These are phyloP conservation scores for Camelina laxa DNA, from an alignment of 345 rosid species.

Conservation along the genomic window DNA sequence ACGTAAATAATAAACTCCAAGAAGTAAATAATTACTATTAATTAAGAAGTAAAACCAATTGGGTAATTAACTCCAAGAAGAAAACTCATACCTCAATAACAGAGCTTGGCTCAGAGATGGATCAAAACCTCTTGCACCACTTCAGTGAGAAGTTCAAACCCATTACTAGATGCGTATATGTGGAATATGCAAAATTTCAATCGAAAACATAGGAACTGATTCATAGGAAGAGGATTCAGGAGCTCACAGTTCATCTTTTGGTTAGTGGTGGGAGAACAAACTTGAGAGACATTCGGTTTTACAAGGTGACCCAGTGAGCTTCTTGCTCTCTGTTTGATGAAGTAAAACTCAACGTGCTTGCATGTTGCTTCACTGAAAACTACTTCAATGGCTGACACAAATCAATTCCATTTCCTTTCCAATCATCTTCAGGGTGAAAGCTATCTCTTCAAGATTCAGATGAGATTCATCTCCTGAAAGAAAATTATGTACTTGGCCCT, in stretches of 20 bases:
- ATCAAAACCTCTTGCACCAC: neutral
- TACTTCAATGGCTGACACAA: conserved; percentile 28
- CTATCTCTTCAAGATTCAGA: conserved; percentile 47
- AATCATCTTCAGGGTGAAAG: conserved; percentile 46
- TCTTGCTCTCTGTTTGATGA: conserved; percentile 11
- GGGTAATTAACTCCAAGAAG: neutral
- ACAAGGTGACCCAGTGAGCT: conserved; percentile 4
- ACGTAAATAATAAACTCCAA: too few relatives aligned
- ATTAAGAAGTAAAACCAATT: too few relatives aligned
- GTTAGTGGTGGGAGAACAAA: neutral
- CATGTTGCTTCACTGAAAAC: conserved; percentile 14
- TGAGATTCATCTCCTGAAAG: conserved; percentile 61
- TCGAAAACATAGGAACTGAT: neutral
- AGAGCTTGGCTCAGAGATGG: neutral
- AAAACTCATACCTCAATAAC: conserved; percentile 25
- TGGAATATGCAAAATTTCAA: neutral
- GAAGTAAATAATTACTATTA: too few relatives aligned
- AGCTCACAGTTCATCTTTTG: conserved; percentile 18
- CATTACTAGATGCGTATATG: neutral
- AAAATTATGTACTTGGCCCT: conserved; percentile 55
- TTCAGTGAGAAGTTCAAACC: conserved; percentile 7
- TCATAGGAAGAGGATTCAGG: neutral
- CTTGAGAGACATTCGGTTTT: conserved; percentile 11
- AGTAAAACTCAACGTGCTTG: neutral
- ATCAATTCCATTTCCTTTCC: conserved; percentile 44